These are phyloP conservation scores for Fraxinus pennsylvanica DNA, from an alignment of 257 asterid species.

Conservation along the genomic window DNA sequence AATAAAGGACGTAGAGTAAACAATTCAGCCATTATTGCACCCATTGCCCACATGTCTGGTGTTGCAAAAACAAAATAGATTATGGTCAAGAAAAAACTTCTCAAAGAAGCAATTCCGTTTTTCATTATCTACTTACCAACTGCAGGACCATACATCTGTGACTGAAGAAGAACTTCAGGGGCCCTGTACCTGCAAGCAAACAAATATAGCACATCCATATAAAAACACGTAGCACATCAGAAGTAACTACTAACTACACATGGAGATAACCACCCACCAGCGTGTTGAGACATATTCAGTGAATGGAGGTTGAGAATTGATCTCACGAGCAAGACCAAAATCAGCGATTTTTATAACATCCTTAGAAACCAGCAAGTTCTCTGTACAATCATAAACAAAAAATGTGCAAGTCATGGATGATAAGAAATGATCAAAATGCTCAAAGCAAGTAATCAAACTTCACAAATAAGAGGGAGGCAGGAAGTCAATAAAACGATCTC, in stretches of 20 bases:
- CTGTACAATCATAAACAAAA: slow-evolving; percentile 36
- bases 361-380: slow-evolving; percentile 87
- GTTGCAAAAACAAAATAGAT: not conserved
- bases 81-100: not conserved
- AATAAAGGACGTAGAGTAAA: slow-evolving; percentile 85
- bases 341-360: slow-evolving; percentile 85
- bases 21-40: slow-evolving; percentile 92
- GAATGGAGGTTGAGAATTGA: slow-evolving; percentile 80
- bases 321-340: slow-evolving; percentile 98
- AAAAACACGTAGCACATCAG: not conserved
- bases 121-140: slow-evolving; percentile 64
- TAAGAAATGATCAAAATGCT: not conserved
- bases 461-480: not conserved
- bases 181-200: slow-evolving; percentile 83
- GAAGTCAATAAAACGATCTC: not conserved
- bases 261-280: slow-evolving; percentile 57
- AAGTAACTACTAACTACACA: not conserved
- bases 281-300: slow-evolving; percentile 98
- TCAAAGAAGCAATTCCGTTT: not conserved
- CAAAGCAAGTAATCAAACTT: not conserved
- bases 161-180: slow-evolving; percentile 95
- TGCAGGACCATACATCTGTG: slow-evolving; percentile 77
- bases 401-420: not conserved
- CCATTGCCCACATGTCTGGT: slow-evolving; percentile 99
- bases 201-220: slow-evolving; percentile 12